Conservation (phyloP, 805 yeast genomes). For the Starmerella bombicola region DNA sequence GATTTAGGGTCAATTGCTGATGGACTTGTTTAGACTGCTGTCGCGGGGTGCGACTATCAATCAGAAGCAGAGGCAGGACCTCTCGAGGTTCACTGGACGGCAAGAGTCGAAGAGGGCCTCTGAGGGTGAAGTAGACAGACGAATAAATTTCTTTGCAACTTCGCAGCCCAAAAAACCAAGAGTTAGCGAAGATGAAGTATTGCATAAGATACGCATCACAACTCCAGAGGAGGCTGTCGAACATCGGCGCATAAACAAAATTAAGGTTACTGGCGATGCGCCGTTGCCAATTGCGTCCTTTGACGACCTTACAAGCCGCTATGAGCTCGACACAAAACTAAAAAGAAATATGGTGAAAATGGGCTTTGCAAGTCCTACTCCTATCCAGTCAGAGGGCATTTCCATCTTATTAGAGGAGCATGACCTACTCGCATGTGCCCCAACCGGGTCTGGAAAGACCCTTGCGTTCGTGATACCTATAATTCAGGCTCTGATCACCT, state of each 20-base stretch:
- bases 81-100: slow-evolving; percentile 22
- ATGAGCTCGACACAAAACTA: slow-evolving; percentile 46
- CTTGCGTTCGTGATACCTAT: slow-evolving; percentile 79
- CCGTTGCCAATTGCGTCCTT: slow-evolving; percentile 90
- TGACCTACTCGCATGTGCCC: slow-evolving; percentile 87
- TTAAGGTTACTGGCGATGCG: slow-evolving; percentile 73
- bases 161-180: background rate
- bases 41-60: slow-evolving; percentile 75
- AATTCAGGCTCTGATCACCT: slow-evolving; percentile 39
- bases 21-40: slow-evolving; percentile 72
- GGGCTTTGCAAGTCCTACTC: slow-evolving; percentile 75
- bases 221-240: slow-evolving; percentile 46
- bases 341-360: slow-evolving; percentile 52
- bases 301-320: slow-evolving; percentile 61
- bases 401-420: slow-evolving; percentile 59
- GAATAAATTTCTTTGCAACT: slow-evolving; percentile 60
- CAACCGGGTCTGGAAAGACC: slow-evolving; percentile 97
- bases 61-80: slow-evolving; percentile 33
- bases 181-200: background rate
- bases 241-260: slow-evolving; percentile 47
- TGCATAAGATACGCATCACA: slow-evolving; percentile 29
- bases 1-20: no score
- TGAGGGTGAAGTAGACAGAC: slow-evolving; percentile 48
- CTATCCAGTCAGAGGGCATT: slow-evolving; percentile 83
- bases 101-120: slow-evolving; percentile 20